phyloP scores from a whole-genome alignment of 768 basidiomycete species.

The Trametes meyenii region DNA sequence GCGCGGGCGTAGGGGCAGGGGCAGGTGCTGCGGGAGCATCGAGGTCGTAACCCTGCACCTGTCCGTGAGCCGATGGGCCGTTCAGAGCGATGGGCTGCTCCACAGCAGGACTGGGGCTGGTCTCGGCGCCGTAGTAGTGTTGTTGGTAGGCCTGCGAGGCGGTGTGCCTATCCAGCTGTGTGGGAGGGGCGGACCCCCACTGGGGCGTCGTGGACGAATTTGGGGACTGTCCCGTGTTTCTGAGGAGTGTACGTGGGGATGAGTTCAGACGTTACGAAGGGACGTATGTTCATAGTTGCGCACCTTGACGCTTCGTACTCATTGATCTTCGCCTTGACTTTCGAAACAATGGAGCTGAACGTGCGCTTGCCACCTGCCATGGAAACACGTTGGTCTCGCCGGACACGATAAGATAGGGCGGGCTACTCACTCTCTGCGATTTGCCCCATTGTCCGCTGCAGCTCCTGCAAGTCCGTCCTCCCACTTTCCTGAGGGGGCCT shows the following conservation, averaged over 20 bases:
- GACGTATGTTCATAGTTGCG: neutral
- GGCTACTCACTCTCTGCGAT: conserved; percentile 74
- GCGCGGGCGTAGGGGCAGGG: neutral
- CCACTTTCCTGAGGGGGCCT: conserved; percentile 4
- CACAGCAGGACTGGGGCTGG: neutral
- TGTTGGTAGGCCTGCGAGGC: conserved; percentile 30
- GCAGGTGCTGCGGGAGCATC: conserved; percentile 2
- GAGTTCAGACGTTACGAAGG: neutral
- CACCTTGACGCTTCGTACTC: conserved; percentile 63
- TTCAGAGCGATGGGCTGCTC: conserved; percentile 6
- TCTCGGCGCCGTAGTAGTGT: conserved; percentile 24
- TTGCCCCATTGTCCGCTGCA: conserved; percentile 75
- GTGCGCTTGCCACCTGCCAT: conserved; percentile 67
- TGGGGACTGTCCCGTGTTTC: conserved; percentile 16
- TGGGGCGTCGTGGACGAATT: conserved; percentile 14
- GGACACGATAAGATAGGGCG: no score
- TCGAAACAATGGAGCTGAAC: conserved; percentile 67
- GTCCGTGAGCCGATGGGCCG: neutral
- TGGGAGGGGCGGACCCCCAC: conserved; percentile 20
- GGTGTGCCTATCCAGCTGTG: conserved; percentile 29
- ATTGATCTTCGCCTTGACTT: conserved; percentile 83
- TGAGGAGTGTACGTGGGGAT: neutral
- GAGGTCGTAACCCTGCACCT: conserved; percentile 29
- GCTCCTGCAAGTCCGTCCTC: conserved; percentile 52
- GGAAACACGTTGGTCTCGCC: neutral